Percentiles rank a stretch among this genome's conserved stretches.
These are phyloP conservation scores for Lentinula boryana DNA, from an alignment of 768 basidiomycete genomes.

Conservation along the genomic window DNA sequence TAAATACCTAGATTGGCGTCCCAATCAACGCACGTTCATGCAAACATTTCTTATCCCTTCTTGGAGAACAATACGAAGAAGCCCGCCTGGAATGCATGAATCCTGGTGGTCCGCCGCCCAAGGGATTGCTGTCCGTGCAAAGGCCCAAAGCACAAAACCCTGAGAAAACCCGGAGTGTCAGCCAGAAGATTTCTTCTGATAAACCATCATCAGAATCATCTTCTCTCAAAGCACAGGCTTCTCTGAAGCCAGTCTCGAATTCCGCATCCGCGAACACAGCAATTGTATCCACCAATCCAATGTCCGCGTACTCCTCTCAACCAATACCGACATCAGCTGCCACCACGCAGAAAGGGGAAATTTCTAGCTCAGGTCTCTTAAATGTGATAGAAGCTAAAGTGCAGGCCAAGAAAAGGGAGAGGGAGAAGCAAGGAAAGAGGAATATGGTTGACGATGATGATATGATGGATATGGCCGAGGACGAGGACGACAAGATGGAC, in stretches of 20 bases:
- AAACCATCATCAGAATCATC: not conserved
- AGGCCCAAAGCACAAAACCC: not conserved
- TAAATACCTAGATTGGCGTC: slow-evolving; percentile 18
- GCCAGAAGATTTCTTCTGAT: not conserved
- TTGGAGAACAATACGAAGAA: slow-evolving; percentile 41
- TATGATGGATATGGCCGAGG: slow-evolving; percentile 1
- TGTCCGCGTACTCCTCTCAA: not conserved
- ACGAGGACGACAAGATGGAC: slow-evolving; percentile 7
- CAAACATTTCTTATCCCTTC: slow-evolving; percentile 39
- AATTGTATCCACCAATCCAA: not conserved
- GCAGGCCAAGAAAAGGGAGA: not conserved
- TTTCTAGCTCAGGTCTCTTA: not conserved
- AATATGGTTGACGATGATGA: slow-evolving; percentile 1
- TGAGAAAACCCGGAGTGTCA: not conserved
- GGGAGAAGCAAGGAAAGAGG: not conserved
- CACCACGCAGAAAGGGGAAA: not conserved
- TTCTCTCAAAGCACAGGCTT: not conserved
- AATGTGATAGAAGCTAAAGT: not conserved
- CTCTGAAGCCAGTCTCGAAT: not conserved
- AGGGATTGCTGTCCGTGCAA: not conserved
- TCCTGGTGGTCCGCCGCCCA: slow-evolving; percentile 22
- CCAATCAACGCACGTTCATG: slow-evolving; percentile 44
- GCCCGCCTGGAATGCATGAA: slow-evolving; percentile 39
- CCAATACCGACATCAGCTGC: not conserved
- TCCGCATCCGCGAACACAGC: not conserved